These are phyloP conservation scores for Ophiostoma sp. DNA, from an alignment of 2,329 filamentous ascomycete species.

Conservation along the genomic window DNA sequence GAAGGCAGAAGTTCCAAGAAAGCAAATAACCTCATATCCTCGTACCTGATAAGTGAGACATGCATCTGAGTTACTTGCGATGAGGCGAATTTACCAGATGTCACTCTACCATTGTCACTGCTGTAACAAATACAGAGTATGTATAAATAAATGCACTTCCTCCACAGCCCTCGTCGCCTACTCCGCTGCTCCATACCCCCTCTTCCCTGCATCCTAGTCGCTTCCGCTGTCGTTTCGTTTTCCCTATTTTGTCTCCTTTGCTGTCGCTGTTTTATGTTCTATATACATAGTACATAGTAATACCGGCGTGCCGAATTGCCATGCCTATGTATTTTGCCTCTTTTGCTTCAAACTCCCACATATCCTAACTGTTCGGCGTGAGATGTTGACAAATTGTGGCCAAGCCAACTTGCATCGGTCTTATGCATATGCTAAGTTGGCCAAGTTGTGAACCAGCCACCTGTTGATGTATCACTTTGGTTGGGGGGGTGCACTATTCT, in stretches of 20 bases:
- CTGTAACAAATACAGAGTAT: too few species aligned
- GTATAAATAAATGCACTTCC: background rate
- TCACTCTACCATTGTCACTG: too few species aligned
- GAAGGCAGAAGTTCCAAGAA: background rate
- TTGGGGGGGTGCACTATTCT: background rate
- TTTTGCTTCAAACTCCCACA: too few species aligned
- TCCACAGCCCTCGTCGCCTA: background rate
- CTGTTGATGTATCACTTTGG: background rate
- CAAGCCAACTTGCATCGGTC: too few species aligned
- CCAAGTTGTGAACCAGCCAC: background rate
- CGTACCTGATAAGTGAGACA: slow-evolving; percentile 1
- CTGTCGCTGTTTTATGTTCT: background rate
- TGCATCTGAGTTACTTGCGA: background rate
- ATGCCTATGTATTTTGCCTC: too few species aligned
- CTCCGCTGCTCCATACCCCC: background rate
- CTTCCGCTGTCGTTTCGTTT: background rate
- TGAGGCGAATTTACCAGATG: too few species aligned
- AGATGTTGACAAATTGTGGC: too few species aligned
- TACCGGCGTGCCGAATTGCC: too few species aligned
- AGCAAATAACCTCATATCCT: background rate
- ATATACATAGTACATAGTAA: too few species aligned
- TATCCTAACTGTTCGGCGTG: too few species aligned
- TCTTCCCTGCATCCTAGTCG: background rate
- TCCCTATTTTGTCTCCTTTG: background rate
- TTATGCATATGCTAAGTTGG: background rate